A percentile compares a stretch with the other conserved stretches of the same genome.
Conservation (phyloP, 345 rosid species). For the Citrus hindsii region DNA sequence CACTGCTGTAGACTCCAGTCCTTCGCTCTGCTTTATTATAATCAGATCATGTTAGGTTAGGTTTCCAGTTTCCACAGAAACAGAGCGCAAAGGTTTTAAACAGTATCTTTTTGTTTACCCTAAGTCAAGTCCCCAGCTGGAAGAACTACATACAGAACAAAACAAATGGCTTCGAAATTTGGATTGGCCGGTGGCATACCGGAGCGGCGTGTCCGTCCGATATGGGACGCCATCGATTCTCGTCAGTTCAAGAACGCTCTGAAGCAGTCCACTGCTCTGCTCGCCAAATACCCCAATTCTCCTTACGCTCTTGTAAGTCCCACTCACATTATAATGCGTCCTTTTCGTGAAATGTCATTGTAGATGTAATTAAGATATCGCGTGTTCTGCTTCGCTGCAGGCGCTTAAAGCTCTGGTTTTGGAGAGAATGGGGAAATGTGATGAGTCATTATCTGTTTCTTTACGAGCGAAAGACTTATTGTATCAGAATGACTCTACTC, state of each 20-base stretch:
- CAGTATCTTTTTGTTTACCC: background rate
- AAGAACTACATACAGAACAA: no score
- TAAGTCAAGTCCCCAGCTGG: background rate
- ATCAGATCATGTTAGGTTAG: no score
- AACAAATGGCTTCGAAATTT: slow-evolving; percentile 77
- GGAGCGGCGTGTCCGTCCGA: slow-evolving; percentile 95
- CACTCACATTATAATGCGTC: background rate
- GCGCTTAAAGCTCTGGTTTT: slow-evolving; percentile 76
- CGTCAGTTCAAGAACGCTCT: slow-evolving; percentile 97
- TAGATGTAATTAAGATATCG: background rate
- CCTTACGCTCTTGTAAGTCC: slow-evolving; percentile 81
- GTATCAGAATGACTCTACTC: slow-evolving; percentile 56
- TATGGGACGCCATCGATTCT: slow-evolving; percentile 97
- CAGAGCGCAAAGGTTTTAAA: background rate
- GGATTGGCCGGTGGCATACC: slow-evolving; percentile 95
- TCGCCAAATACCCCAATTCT: slow-evolving; percentile 76
- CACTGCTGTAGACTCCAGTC: no score
- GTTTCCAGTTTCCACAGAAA: background rate
- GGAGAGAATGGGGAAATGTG: slow-evolving; percentile 89
- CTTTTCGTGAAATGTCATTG: background rate
- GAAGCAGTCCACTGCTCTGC: slow-evolving; percentile 67
- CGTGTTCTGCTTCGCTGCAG: slow-evolving; percentile 30
- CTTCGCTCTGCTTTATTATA: no score
- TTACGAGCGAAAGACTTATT: slow-evolving; percentile 73
- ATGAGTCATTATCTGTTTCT: slow-evolving; percentile 67